Conservation (phyloP, 2,329 filamentous ascomycete genomes). For the Thelonectria rubi region DNA sequence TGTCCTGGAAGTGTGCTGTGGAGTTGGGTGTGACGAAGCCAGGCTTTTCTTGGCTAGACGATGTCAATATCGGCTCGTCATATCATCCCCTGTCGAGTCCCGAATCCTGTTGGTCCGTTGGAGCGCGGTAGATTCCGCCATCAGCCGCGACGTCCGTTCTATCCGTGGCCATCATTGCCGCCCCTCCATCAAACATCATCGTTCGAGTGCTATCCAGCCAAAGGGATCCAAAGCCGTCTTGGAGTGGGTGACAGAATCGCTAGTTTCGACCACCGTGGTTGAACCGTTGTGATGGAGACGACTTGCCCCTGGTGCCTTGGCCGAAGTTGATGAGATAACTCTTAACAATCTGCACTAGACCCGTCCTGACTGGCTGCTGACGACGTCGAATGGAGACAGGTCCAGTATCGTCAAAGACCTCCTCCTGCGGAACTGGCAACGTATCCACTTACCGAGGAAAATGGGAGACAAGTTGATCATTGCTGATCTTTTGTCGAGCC, state of each 20-base stretch:
- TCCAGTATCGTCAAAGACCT: not conserved
- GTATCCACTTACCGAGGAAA: not conserved
- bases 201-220: not conserved
- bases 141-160: not conserved
- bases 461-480: not conserved
- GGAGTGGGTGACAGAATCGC: not conserved
- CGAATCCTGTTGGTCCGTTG: not conserved
- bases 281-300: not conserved
- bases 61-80: not conserved
- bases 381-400: not conserved
- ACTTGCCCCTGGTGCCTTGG: not conserved
- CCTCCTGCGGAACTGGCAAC: not conserved
- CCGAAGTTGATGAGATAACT: not conserved
- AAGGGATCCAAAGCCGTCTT: not conserved
- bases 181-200: not conserved
- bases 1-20: not conserved
- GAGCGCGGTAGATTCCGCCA: not conserved
- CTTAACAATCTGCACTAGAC: slow-evolving; percentile 1
- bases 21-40: not conserved
- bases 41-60: not conserved
- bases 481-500: not conserved
- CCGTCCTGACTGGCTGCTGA: not conserved
- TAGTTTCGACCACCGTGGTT: not conserved
- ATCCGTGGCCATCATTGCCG: not conserved
- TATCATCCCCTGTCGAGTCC: not conserved